Conservation (phyloP, 257 asterid genomes). For the Fraxinus excelsior region DNA sequence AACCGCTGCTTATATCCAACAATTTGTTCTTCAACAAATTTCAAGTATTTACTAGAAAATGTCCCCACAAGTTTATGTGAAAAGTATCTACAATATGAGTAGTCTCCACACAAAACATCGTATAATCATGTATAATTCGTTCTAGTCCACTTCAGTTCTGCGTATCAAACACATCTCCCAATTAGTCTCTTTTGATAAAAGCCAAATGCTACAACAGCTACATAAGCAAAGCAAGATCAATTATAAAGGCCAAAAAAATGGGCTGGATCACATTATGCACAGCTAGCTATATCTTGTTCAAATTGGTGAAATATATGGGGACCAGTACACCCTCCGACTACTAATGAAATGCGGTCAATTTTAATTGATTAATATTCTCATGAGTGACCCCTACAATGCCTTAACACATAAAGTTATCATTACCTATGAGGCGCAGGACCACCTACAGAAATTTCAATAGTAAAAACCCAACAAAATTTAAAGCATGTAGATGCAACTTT, state of each 20-base stretch:
- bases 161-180: not conserved
- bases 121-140: too few species aligned
- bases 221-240: not conserved
- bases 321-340: constrained; percentile 33
- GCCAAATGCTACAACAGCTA: not conserved
- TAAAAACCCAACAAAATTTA: constrained; percentile 8
- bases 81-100: not conserved
- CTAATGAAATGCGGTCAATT: constrained; percentile 28
- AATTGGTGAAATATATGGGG: constrained; percentile 23
- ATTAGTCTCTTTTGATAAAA: too few species aligned
- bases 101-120: not conserved
- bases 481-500: not conserved
- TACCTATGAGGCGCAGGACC: constrained; percentile 42
- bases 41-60: too few species aligned
- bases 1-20: too few species aligned
- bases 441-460: constrained; percentile 28
- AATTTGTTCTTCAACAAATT: too few species aligned
- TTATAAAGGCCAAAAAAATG: not conserved
- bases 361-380: constrained; percentile 27
- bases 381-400: constrained; percentile 32
- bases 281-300: not conserved
- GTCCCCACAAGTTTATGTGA: not conserved
- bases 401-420: constrained; percentile 33
- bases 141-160: not conserved
- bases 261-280: not conserved